A percentile compares a stretch with the other conserved stretches of the same genome.
phyloP scores from a whole-genome alignment of 2,329 filamentous ascomycete genomes.

The Dactylellina sp. region DNA sequence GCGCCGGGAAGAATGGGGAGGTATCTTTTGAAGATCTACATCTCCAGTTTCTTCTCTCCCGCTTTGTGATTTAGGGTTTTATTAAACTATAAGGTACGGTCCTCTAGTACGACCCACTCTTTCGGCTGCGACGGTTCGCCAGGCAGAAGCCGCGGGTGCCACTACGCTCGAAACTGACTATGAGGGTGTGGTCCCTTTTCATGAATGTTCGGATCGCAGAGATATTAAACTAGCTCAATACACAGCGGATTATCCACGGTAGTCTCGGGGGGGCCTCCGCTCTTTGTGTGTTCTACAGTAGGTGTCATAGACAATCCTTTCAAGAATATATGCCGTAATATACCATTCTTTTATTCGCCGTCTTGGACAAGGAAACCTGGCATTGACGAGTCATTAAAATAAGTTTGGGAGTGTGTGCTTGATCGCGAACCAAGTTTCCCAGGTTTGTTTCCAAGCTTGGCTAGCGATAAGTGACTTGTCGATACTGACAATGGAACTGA shows the following conservation, averaged over 20 bases:
- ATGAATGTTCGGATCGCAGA: too few species aligned
- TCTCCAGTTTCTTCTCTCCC: not conserved
- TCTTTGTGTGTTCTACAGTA: too few species aligned
- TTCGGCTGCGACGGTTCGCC: conserved; percentile 1
- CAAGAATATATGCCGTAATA: conserved; percentile 14
- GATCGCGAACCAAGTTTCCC: not conserved
- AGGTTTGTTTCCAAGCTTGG: not conserved
- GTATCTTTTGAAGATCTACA: not conserved
- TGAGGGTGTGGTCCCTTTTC: not conserved
- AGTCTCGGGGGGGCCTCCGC: too few species aligned
- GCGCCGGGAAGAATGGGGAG: not conserved
- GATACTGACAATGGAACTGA: not conserved
- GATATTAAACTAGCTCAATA: too few species aligned
- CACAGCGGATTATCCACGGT: too few species aligned
- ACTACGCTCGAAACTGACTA: not conserved
- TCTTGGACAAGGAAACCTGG: conserved; percentile 1
- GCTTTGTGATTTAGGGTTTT: not conserved
- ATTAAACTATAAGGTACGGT: conserved; percentile 26
- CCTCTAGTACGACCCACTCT: conserved; percentile 9
- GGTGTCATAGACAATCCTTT: too few species aligned
- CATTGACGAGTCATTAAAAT: not conserved
- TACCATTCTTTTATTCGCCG: conserved; percentile 15
- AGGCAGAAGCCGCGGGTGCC: conserved; percentile 30
- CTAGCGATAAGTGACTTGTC: conserved; percentile 1
- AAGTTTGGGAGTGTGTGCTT: not conserved